A percentile compares a stretch with the other conserved stretches of the same genome.
Conservation (phyloP, 495 filamentous ascomycete genomes). For the Immersiella caudata region DNA sequence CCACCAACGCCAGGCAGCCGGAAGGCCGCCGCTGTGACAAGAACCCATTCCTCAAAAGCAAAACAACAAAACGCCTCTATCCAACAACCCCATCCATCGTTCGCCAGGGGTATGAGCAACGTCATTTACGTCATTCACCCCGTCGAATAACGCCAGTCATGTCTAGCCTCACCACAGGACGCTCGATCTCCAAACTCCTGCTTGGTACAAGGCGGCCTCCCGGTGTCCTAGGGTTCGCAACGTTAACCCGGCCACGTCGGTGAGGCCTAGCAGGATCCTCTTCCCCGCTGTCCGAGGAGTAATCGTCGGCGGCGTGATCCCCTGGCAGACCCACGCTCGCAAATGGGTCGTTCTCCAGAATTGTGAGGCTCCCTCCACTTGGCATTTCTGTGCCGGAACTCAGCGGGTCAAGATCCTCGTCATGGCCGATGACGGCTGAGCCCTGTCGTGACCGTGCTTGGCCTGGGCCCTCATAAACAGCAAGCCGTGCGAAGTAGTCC, state of each 20-base stretch:
- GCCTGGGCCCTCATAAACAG: conserved; percentile 47
- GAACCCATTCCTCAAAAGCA: neutral
- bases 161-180: conserved; percentile 44
- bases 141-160: conserved; percentile 31
- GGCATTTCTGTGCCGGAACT: conserved; percentile 1
- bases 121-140: conserved; percentile 8
- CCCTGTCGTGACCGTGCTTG: conserved; percentile 13
- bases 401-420: conserved; percentile 10
- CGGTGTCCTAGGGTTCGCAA: conserved; percentile 58
- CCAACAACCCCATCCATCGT: neutral
- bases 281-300: conserved; percentile 44
- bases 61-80: conserved; percentile 12
- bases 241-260: conserved; percentile 53
- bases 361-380: conserved; percentile 18
- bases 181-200: conserved; percentile 51
- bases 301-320: conserved; percentile 29
- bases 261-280: conserved; percentile 43
- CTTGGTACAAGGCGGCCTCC: conserved; percentile 52
- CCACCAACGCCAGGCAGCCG: conserved; percentile 6
- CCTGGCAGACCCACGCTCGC: conserved; percentile 3
- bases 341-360: conserved; percentile 1
- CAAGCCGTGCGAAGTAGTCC: conserved; percentile 78
- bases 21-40: neutral
- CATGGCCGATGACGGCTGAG: neutral
- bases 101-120: neutral